Percentiles rank a stretch among this genome's conserved stretches.
Conservation (phyloP, 352 stramenopile species). For the Pythium grandisporangium region DNA sequence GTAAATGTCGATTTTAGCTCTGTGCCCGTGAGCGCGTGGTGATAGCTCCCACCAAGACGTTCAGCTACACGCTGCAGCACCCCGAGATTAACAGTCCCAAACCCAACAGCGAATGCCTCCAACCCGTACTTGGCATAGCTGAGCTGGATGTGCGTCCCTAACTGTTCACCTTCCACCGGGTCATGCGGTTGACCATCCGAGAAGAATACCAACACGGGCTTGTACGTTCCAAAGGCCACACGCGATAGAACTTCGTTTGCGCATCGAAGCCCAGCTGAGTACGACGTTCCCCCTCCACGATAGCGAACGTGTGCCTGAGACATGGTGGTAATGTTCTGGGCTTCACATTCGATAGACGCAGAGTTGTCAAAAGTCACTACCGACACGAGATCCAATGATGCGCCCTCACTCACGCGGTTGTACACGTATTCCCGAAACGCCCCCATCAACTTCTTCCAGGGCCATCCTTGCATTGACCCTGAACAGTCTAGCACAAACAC, state of each 20-base stretch:
- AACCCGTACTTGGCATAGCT: slow-evolving; percentile 56
- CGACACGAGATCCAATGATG: slow-evolving; percentile 57
- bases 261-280: slow-evolving; percentile 30
- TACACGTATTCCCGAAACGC: slow-evolving; percentile 57
- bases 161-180: slow-evolving; percentile 23
- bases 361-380: slow-evolving; percentile 56
- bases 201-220: slow-evolving; percentile 71
- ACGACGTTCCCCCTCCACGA: slow-evolving; percentile 41
- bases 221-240: slow-evolving; percentile 41
- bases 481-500: slow-evolving; percentile 74
- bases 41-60: slow-evolving; percentile 48
- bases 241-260: slow-evolving; percentile 67
- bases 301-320: slow-evolving; percentile 16
- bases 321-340: slow-evolving; percentile 34
- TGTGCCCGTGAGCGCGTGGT: slow-evolving; percentile 44
- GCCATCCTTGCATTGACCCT: slow-evolving; percentile 53
- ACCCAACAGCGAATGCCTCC: slow-evolving; percentile 58
- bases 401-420: slow-evolving; percentile 47
- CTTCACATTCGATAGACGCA: slow-evolving; percentile 38
- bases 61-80: slow-evolving; percentile 45
- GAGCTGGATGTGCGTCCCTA: slow-evolving; percentile 41
- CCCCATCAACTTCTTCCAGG: slow-evolving; percentile 42
- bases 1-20: slow-evolving; percentile 73
- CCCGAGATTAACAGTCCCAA: slow-evolving; percentile 52
- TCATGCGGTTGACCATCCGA: slow-evolving; percentile 58